Evolutionary conservation across 2,329 filamentous ascomycete species (phyloP), one percentile per base, ranked within the genome.

Genomic region (Ophidiomyces ophidiicola): DNA sequence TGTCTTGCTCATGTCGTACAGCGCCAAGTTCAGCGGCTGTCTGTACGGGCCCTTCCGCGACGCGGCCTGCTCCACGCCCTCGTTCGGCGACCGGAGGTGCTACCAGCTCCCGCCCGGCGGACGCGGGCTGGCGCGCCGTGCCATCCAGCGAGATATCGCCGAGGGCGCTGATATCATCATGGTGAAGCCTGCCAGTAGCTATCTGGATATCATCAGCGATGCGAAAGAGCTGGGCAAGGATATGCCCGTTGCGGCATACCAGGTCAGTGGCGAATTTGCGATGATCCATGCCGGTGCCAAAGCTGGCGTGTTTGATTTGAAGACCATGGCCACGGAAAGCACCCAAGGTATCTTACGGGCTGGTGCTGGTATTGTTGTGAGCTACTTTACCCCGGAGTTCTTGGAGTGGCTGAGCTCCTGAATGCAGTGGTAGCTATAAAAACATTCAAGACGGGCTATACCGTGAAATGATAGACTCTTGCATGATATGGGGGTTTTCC

Each of bases 91-190:
- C 64, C 78, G 90, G 51, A 80, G 82, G 59, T 96, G 90, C 73
- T 98, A 98, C 67, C 90, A 98, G 66, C 74, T 98, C 7, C 90
- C 90, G 1, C 85, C 86, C 0, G 87, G 87, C 45, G 90, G 87
- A 18, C 80, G 90, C 36, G 90, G 90, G 23, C 76, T 98, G 31
- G 90, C 90, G 11, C 78, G 90, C 48, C 77, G 90, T 50, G 90
- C 90, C 34, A 94, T 98, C 48, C 67, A 77, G 28, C 76, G 90
- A 50, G 90, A 98, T 57, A 88, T 98, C 50, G 73, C 72, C 47
- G 90, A 98, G 64, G 90, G 90, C 18, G 90, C 90, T 14, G 90
- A 98, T 55, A 85, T 94, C 50, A 94, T 98, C 63, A 94, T 98
- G 88, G 90, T 98, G 46, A 98, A 98, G 71, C 90, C 90, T 2